Evolutionary conservation across 306 rosid species (phyloP).

Genomic region (Prunus salicina): DNA sequence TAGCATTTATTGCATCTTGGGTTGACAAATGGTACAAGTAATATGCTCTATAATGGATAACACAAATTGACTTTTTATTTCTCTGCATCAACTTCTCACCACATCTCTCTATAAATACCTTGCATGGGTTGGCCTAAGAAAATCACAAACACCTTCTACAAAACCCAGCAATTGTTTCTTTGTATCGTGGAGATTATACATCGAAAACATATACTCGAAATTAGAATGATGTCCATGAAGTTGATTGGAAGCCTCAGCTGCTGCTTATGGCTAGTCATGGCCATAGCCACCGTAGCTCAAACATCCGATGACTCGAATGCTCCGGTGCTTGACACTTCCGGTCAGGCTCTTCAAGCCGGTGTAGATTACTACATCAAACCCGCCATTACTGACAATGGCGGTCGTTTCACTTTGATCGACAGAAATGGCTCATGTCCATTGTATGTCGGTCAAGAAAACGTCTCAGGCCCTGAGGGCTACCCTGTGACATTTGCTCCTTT

Average conservation of each 20-base stretch:
- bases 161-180: not conserved
- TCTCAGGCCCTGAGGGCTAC: conserved; percentile 20
- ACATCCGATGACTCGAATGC: conserved; percentile 1
- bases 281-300: conserved; percentile 29
- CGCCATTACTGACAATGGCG: conserved; percentile 54
- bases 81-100: not conserved
- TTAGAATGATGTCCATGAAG: not conserved
- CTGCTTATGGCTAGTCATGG: conserved; percentile 24
- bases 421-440: conserved; percentile 37
- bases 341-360: conserved; percentile 35
- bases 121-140: conserved; percentile 29
- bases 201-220: not conserved
- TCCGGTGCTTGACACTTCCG: conserved; percentile 46
- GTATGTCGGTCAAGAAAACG: conserved; percentile 43
- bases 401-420: conserved; percentile 40
- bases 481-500: conserved; percentile 43
- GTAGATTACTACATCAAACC: conserved; percentile 58
- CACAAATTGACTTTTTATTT: not conserved
- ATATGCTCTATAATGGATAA: not conserved
- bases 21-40: not conserved
- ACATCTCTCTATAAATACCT: conserved; percentile 7
- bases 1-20: no score
- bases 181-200: not conserved
- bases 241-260: conserved; percentile 16
- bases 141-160: not conserved